These are phyloP conservation scores for Wickerhamiella vanderwaltii DNA, from an alignment of 805 yeast genomes.

Conservation along the genomic window DNA sequence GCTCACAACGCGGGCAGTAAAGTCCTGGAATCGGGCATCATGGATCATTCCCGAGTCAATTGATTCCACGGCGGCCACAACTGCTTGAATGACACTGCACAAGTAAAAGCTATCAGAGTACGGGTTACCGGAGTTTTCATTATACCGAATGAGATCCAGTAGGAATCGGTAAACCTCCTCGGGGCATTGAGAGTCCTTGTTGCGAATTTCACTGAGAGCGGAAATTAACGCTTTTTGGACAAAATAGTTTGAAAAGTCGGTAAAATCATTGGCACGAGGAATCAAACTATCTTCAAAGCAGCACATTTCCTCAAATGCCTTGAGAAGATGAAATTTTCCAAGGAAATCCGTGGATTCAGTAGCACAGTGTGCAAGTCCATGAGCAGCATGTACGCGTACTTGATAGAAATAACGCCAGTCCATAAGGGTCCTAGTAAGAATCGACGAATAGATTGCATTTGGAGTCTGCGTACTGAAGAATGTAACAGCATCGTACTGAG, in stretches of 20 bases:
- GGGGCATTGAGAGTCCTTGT: conserved; percentile 53
- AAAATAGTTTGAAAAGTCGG: conserved; percentile 54
- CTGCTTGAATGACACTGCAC: conserved; percentile 41
- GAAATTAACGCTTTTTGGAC: conserved; percentile 56
- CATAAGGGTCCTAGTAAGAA: conserved; percentile 65
- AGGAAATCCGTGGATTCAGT: conserved; percentile 47
- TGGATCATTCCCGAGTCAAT: conserved; percentile 10
- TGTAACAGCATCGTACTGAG: conserved; percentile 73
- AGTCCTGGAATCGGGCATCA: conserved; percentile 22
- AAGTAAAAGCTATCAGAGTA: conserved; percentile 65
- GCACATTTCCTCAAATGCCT: conserved; percentile 53
- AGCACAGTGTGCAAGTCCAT: conserved; percentile 59
- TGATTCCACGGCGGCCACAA: conserved; percentile 33
- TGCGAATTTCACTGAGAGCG: conserved; percentile 48
- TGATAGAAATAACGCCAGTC: conserved; percentile 84
- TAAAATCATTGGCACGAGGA: conserved; percentile 74
- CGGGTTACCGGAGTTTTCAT: conserved; percentile 70
- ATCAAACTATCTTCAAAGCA: conserved; percentile 58
- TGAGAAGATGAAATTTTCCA: conserved; percentile 61
- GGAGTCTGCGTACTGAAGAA: conserved; percentile 59
- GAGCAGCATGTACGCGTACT: conserved; percentile 75
- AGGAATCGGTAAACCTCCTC: conserved; percentile 47
- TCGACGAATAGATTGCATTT: conserved; percentile 54
- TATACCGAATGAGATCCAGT: conserved; percentile 61
- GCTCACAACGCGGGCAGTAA: conserved; percentile 38